Base-by-base conservation (phyloP, 257 asterid genomes). In the Lycium ferocissimum region DNA sequence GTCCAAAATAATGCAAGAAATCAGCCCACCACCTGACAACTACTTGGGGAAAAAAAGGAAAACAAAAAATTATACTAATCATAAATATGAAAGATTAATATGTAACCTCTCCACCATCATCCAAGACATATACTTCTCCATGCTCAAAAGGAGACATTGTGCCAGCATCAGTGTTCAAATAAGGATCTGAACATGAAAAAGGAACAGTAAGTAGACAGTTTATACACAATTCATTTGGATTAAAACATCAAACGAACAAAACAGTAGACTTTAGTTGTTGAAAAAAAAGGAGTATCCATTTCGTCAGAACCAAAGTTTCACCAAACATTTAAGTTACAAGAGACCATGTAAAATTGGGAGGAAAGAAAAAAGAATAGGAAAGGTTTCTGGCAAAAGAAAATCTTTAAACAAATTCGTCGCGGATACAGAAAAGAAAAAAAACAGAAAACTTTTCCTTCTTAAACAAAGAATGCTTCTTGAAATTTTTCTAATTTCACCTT, bases 141-240 rank as follows among this genome's bases (percentile, higher is more conserved):
- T 93, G 97, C 83, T 93, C 97, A 73, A 92, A 92, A 76, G 97
- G 95, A 20, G 97, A 92, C 97, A 93, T 92, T 40, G 97, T 92
- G 66, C 97, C 97, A 81, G 95, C 97, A 89, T 93, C 97, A 78
- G 90, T 89, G 81, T 92, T 93, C 88, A 93, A 85, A 86, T 92
- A 92, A 85, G 97, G 97, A 91, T 93, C 95, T 93, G 92, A 61
- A 83, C 13, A 6, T n/a, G 38, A 73, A 45, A 80, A 38, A 40
- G 75, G 61, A 79, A 79, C 59, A 73, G 80, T 45, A 73, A 80
- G 69, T 54, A 57, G 58, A 6, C 63, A 69, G 22, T 20, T 3
- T 14, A 85, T 22, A 47, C 47, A 51, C 57, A 71, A 56, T 37
- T 43, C 58, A 45, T 43, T 69, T 75, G 7, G 61, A 20, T 13